Conservation (phyloP, 2,329 filamentous ascomycete genomes). For the Hortaea werneckii region DNA sequence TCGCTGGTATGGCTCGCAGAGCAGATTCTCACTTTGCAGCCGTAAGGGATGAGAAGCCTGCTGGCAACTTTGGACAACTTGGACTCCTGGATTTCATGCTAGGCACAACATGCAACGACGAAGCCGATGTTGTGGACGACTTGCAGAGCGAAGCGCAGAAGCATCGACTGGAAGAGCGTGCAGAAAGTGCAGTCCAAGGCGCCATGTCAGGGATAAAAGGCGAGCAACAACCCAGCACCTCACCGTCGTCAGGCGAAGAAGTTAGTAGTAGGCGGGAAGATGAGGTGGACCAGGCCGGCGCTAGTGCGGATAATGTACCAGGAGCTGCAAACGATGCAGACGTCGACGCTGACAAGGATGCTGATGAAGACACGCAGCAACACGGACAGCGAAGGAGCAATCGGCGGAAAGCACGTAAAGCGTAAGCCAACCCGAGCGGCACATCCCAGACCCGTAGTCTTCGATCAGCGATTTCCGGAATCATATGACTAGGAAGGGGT, state of each 20-base stretch:
- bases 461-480: background rate
- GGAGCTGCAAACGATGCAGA: background rate
- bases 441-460: background rate
- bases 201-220: slow-evolving; percentile 10
- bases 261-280: background rate
- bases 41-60: slow-evolving; percentile 22
- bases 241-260: background rate
- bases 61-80: slow-evolving; percentile 35
- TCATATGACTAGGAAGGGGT: background rate
- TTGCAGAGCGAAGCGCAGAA: slow-evolving; percentile 46
- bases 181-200: slow-evolving; percentile 27
- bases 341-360: slow-evolving; percentile 1
- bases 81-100: slow-evolving; percentile 53
- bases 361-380: slow-evolving; percentile 1
- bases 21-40: slow-evolving; percentile 47
- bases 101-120: slow-evolving; percentile 40
- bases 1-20: slow-evolving; percentile 48
- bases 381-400: slow-evolving; percentile 6
- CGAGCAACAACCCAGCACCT: background rate
- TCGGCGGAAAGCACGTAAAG: slow-evolving; percentile 2
- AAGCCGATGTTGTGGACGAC: slow-evolving; percentile 45
- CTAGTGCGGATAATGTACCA: background rate
- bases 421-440: background rate
- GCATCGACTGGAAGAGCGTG: slow-evolving; percentile 39
- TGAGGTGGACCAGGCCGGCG: background rate